Base-by-base conservation (phyloP, 345 rosid genomes). In the Citrus trifoliata region DNA sequence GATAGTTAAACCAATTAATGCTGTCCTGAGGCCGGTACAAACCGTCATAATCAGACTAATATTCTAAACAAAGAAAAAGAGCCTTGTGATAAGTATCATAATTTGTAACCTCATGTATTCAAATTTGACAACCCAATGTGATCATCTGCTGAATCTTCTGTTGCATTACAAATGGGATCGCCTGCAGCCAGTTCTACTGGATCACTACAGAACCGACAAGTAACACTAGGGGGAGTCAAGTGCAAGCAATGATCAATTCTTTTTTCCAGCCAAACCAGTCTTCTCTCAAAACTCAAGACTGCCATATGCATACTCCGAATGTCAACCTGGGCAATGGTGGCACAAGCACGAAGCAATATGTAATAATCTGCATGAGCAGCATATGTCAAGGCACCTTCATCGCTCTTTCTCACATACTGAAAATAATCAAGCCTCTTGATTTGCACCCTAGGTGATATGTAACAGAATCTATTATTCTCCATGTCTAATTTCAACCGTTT, bases 311-410 rank as follows among this genome's bases (percentile, higher is more conserved):
- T 88, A 65, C 78, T 84, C 74, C 94, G 85, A 30, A 76, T 76
- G 65, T 92, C 95, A 7, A 95, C 86, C 83, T 90, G 86, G 25
- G 88, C 91, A 8, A 84, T 87, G 70, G 71, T 79, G 25, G 94
- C 96, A 75, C 95, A 93, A 58, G 87, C 87, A 14, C 90, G 88
- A 74, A 92, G 90, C 67, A 92, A 78, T 64, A 93, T 89, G 85
- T 91, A 93, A 79, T 95, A 92, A 85, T 93, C 98, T 4, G 95
- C 96, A 74, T 92, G 98, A 14, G 94, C 94, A 12, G 77, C 88
- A 6, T 89, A 91, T 37, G 86, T 78, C 51, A 85, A 72, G 25
- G 81, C 80, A 53, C 95, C 97, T 33, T 87, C 86, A 32, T 89
- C 90, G 71, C 62, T 84, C 80, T 87, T 95, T 88, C 95, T 88